A percentile compares a stretch with the other conserved stretches of the same genome.
Evolutionary conservation across 257 asterid genomes (phyloP).

Genomic region (Solanum paucissectum): DNA sequence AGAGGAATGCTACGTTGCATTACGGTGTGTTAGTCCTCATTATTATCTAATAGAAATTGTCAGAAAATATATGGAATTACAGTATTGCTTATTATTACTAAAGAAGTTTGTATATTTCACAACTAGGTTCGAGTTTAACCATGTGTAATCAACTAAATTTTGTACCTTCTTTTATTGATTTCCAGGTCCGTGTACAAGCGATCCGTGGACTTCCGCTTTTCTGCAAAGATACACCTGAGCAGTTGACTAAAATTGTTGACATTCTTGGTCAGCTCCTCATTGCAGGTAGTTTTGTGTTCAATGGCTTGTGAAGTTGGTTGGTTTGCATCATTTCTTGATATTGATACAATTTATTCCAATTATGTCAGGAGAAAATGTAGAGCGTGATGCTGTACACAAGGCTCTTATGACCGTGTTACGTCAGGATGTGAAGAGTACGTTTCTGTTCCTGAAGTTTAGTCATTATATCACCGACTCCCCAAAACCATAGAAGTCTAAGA

Average conservation of each 20-base stretch:
- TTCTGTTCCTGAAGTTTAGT: not conserved
- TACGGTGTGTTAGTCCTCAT: not conserved
- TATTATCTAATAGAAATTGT: not conserved
- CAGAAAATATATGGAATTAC: not conserved
- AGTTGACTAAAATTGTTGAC: constrained; percentile 67
- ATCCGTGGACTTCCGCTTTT: constrained; percentile 90
- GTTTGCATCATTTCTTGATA: not conserved
- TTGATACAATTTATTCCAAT: not conserved
- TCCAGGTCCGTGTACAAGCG: constrained; percentile 90
- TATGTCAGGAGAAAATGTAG: constrained; percentile 71
- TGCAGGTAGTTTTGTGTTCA: constrained; percentile 37
- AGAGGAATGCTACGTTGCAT: not conserved
- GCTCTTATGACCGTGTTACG: constrained; percentile 73
- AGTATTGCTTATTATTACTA: not conserved
- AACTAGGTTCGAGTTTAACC: not conserved
- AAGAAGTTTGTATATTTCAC: not conserved
- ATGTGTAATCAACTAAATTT: not conserved
- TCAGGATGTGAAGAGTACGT: constrained; percentile 91
- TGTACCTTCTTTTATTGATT: constrained; percentile 1
- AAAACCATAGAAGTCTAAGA: not conserved
- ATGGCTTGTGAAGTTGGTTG: not conserved
- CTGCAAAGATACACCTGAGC: constrained; percentile 89
- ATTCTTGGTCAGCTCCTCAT: constrained; percentile 70
- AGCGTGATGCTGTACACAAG: constrained; percentile 94
- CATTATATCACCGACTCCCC: not conserved